Base-by-base conservation (phyloP, 202 grass and related monocot genomes). In the Zoysia matrella region DNA sequence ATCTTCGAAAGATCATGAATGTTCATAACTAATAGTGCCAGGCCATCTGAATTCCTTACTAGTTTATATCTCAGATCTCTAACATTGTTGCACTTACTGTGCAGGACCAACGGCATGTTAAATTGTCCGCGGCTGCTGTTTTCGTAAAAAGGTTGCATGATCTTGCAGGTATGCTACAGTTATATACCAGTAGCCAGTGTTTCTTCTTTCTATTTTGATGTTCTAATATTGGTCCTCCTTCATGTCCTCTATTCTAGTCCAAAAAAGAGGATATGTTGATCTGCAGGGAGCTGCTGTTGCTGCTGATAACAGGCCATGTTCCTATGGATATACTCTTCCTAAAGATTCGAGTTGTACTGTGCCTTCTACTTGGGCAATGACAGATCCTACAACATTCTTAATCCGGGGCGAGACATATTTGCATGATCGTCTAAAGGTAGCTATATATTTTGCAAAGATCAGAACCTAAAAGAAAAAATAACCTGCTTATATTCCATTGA, bases 241-340 rank as follows among this genome's bases (percentile, higher is more conserved):
- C 4, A 13, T 51, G 73, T 83, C 64, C 69, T 80, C 64, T 82
- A 76, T 57, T 80, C 6, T 86, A 99, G 96, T 18, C 30, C 30
- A 36, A 36, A 36, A 36, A 36, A 36, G 30, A 36, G 30, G 30
- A 36, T 36, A 36, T 36, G 16, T 88, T 78, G 96, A 99, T 74
- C 91, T 93, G 75, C 92, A 99, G 76, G 89, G 86, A 77, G 90
- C 83, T 54, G 54, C 83, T 36, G 30, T 36, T 11, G 73, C 87
- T 69, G 85, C 72, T 76, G 90, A 95, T 85, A 86, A 74, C 66
- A 64, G 40, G 13, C 80, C 87, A 55, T 94, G 77, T 78, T 89
- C 71, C 75, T 99, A 99, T 72, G 96, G 96, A 75, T 76, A 84
- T 75, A 99, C 96, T 74, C 93, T 99, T 54, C 87, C 84, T 7